phyloP scores from a whole-genome alignment of 305 asterid genomes.

The Solanum hybrid region DNA sequence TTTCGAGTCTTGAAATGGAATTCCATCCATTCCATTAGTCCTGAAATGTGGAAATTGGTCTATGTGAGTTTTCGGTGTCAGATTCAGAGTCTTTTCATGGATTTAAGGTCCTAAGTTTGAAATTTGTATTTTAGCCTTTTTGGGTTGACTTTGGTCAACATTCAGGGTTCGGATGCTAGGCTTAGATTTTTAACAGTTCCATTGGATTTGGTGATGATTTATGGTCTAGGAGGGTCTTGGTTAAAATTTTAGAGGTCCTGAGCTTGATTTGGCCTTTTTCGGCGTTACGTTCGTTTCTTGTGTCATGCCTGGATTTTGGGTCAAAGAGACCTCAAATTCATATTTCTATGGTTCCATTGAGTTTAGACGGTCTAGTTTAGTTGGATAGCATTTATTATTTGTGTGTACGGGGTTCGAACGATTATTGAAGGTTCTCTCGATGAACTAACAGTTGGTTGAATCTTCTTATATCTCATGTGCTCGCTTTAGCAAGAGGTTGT shows the following conservation, averaged over 20 bases:
- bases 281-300: neutral
- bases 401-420: neutral
- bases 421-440: neutral
- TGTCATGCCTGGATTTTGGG: neutral
- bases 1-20: neutral
- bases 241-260: neutral
- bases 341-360: neutral
- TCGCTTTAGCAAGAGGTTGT: neutral
- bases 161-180: too few species aligned
- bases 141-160: neutral
- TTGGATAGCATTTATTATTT: too few species aligned
- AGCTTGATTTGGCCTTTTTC: neutral
- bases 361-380: neutral
- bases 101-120: neutral
- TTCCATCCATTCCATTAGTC: neutral
- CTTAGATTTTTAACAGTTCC: neutral
- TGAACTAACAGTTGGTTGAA: neutral
- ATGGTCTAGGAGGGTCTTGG: neutral
- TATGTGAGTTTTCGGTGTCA: neutral
- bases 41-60: neutral
- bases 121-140: neutral
- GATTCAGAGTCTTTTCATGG: neutral
- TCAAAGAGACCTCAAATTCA: neutral
- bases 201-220: neutral
- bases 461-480: neutral